Base-by-base conservation (phyloP, 2,329 filamentous ascomycete species). In the Myotisia sp. region DNA sequence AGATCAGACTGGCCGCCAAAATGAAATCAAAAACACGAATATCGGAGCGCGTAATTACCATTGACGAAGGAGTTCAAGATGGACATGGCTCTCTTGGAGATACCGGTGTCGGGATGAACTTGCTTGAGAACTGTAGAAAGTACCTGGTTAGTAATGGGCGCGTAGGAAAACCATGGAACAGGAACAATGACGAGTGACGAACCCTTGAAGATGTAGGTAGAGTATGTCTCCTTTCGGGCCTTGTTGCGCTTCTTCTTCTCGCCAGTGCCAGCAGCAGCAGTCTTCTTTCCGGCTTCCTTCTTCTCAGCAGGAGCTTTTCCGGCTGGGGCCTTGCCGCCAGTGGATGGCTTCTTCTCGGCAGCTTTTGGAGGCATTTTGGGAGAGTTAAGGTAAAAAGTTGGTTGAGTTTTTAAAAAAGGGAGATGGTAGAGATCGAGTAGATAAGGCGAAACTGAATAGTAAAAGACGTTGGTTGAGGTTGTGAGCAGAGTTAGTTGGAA, bases 201-300 rank as follows among this genome's bases (percentile, higher is more conserved):
- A 94, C 87, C 90, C 74, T 95, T 98, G 82, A 95, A 98, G 69
- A 98, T 98, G 76, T 98, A 98, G 37, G 84, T 92, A 51, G 82
- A 92, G 74, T 98, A 98, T n/a, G 90, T 98, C 75, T 98, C 90
- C 81, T 95, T 95, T 69, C 90, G 79, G 50, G 86, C 83, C 86
- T 98, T 98, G 71, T 85, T 92, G 60, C 90, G 84, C 86, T 95
- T 98, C 83, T 98, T 98, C 85, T 95, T 95, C 54, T 95, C 90
- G 47, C 90, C 90, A 59, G 83, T 76, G 43, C 86, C 76, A 41
- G 87, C 84, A 50, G 74, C 67, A 32, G 60, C 54, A 35, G 90
- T 95, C 81, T 95, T 98, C 83, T 98, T 98, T 72, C 87, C 90
- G 47, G 87, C 90, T 69, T 95, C 87, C 79, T 95, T 94, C 81